phyloP scores from a whole-genome alignment of 1,284 basidiomycete genomes.

The Cutaneotrichosporon spelunceum region DNA sequence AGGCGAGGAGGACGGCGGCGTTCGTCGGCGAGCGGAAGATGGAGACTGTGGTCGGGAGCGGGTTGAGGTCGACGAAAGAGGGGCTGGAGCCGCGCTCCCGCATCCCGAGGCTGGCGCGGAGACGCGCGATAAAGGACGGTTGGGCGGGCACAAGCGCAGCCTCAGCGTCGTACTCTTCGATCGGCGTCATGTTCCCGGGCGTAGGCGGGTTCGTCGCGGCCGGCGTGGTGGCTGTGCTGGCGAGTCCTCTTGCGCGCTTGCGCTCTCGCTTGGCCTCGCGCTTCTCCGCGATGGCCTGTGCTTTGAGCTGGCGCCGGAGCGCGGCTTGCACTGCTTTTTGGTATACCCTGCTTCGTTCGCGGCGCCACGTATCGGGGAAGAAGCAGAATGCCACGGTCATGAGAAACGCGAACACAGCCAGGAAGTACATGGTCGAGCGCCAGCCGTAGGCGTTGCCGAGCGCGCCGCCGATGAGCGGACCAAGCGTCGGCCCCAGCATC shows the following conservation, averaged over 20 bases:
- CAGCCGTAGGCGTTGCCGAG: slow-evolving; percentile 64
- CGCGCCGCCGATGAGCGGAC: slow-evolving; percentile 66
- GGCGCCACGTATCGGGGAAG: slow-evolving; percentile 76
- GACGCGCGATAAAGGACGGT: neutral
- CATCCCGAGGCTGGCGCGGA: slow-evolving; percentile 17
- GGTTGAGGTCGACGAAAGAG: slow-evolving; percentile 68
- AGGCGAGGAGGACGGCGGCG: slow-evolving; percentile 62
- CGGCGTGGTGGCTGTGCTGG: slow-evolving; percentile 34
- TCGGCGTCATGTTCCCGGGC: neutral
- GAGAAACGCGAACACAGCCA: slow-evolving; percentile 62
- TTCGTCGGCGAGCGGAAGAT: slow-evolving; percentile 67
- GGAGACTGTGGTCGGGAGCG: slow-evolving; percentile 60
- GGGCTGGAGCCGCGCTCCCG: slow-evolving; percentile 55
- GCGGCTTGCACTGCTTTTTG: slow-evolving; percentile 57
- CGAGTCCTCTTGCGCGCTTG: slow-evolving; percentile 31
- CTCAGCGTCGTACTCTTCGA: neutral
- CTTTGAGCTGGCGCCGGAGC: slow-evolving; percentile 40
- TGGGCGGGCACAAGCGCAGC: neutral
- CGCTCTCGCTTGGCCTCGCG: slow-evolving; percentile 23
- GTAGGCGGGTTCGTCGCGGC: slow-evolving; percentile 17
- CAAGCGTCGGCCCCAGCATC: slow-evolving; percentile 61
- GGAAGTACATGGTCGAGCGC: slow-evolving; percentile 78
- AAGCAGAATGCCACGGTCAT: slow-evolving; percentile 62
- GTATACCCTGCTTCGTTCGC: slow-evolving; percentile 72
- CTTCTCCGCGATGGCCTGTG: slow-evolving; percentile 30